Evolutionary conservation across 192 early-diverging fungal genomes (phyloP), one percentile per base, ranked within the genome.

Genomic region (Backusella psychrophila): DNA sequence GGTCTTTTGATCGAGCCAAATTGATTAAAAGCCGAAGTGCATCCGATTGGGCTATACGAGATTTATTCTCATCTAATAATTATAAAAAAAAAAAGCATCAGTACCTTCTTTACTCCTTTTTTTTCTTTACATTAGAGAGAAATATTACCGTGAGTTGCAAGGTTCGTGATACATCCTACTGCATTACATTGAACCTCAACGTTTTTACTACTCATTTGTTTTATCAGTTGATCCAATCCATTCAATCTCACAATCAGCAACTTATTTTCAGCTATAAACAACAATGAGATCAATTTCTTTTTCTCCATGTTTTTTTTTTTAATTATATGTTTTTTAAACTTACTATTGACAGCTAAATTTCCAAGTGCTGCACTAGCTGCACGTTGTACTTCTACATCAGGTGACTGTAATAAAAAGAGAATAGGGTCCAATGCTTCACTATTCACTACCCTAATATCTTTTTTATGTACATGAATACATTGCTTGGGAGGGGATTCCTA

Each of bases 171-270:
- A 84, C 96, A 97, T 19, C 96, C 96, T 11, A 96, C 96, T 17
- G 95, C 94, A 82, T 97, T 97, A 79, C 93, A 94, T 84, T 96
- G 94, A 21, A 95, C 94, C 74, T 96, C 95, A 29, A 94, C 89
- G 76, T 95, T 95, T n/a, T 88, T 86, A 49, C 91, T 92, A 66
- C 90, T 85, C 94, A 96, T 95, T 79, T 95, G 91, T 39, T 90
- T 89, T 76, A 96, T 92, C 35, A 97, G 88, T 69, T 92, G 93
- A 71, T 94, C 93, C 33, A 97, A 81, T 1, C 91, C 94, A 59
- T 93, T 93, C 77, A 92, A 85, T 74, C 91, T 89, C 29, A 97
- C 94, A 74, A 97, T 96, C 33, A 92, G 78, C 44, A 92, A 78
- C 84, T 97, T 94, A 81, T 96, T 96, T 49, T 93, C 90, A 59